Percentiles rank a stretch among this genome's conserved stretches.
These are phyloP conservation scores for Volvox carteri DNA, from an alignment of 163 green algal genomes.

Conservation along the genomic window DNA sequence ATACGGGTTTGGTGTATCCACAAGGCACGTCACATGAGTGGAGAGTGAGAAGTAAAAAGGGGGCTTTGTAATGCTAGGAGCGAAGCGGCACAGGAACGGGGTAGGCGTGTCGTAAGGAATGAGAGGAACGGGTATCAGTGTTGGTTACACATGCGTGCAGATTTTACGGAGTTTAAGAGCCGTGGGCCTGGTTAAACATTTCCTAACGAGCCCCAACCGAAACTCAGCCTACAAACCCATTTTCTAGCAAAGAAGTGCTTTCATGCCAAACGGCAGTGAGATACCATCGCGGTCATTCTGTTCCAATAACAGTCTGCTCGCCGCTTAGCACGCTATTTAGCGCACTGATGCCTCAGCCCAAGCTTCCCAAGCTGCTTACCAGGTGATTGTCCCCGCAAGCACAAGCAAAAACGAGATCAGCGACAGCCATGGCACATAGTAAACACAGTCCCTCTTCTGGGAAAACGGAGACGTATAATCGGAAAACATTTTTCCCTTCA, in stretches of 20 bases:
- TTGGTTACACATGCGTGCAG: no score
- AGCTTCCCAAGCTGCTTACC: background rate
- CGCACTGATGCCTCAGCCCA: background rate
- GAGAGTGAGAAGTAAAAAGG: background rate
- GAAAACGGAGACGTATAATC: background rate
- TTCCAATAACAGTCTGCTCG: no score
- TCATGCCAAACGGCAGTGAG: background rate
- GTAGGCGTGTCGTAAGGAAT: background rate
- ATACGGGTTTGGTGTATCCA: no score
- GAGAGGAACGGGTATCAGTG: background rate
- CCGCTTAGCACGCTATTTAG: no score
- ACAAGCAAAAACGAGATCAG: background rate
- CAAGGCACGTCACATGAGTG: no score
- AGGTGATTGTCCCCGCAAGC: background rate
- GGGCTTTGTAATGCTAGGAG: background rate
- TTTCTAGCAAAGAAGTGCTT: background rate
- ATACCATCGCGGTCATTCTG: no score
- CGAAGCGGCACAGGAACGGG: background rate
- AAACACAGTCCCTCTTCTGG: background rate
- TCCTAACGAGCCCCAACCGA: no score
- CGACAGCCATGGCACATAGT: slow-evolving; percentile 16
- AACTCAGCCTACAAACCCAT: no score
- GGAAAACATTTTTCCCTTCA: background rate
- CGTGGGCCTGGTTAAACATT: no score
- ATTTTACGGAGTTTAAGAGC: no score